Percentiles rank a stretch among this genome's conserved stretches.
phyloP scores from a whole-genome alignment of 768 basidiomycete species.

The Boletus huronensis region DNA sequence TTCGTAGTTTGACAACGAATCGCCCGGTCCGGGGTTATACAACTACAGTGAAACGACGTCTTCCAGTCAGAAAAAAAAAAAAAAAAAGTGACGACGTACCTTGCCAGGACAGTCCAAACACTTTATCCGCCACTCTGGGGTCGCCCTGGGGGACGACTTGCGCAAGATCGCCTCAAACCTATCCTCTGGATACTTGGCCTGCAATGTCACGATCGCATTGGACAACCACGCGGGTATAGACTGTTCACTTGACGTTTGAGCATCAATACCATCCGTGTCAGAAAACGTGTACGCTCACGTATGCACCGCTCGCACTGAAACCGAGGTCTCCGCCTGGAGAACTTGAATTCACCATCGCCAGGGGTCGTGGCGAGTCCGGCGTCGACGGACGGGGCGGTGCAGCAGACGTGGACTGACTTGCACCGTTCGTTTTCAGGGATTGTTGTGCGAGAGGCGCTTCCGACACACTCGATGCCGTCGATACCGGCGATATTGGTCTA shows the following conservation, averaged over 20 bases:
- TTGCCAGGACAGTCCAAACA: conserved; percentile 93
- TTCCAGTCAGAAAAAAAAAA: neutral
- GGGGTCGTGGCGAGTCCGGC: conserved; percentile 23
- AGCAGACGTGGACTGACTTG: conserved; percentile 18
- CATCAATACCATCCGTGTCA: conserved; percentile 30
- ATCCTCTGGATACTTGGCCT: conserved; percentile 74
- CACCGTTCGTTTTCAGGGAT: conserved; percentile 55
- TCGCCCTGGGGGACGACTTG: conserved; percentile 50
- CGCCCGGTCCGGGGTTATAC: conserved; percentile 87
- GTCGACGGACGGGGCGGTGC: conserved; percentile 25
- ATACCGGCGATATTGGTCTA: conserved; percentile 65
- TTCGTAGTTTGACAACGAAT: conserved; percentile 86
- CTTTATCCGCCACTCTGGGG: conserved; percentile 86
- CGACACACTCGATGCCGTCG: conserved; percentile 67
- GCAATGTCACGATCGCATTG: conserved; percentile 63
- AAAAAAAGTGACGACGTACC: conserved; percentile 47
- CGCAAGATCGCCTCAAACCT: conserved; percentile 73
- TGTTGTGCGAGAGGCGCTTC: conserved; percentile 72
- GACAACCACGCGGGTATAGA: conserved; percentile 67
- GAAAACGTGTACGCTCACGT: conserved; percentile 24
- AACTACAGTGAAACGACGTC: conserved; percentile 42
- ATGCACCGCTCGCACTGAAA: conserved; percentile 17
- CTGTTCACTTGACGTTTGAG: conserved; percentile 33
- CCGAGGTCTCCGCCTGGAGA: conserved; percentile 18
- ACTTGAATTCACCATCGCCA: conserved; percentile 7